phyloP scores from a whole-genome alignment of 1,284 basidiomycete genomes.

The Rugosomyces carneus region DNA sequence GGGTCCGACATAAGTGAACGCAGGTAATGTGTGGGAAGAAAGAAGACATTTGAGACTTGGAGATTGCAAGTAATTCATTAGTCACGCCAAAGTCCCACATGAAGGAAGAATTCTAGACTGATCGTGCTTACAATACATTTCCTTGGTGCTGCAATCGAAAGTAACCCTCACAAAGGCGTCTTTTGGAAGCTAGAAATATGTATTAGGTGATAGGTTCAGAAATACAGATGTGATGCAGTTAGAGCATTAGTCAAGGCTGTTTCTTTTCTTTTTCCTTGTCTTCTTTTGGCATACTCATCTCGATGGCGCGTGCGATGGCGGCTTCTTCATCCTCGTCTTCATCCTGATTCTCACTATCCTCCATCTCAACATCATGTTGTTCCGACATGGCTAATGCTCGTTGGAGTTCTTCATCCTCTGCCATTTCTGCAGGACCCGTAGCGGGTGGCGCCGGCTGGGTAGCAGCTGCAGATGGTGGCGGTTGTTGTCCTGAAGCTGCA shows the following conservation, averaged over 20 bases:
- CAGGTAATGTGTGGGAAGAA: background rate
- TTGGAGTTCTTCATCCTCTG: slow-evolving; percentile 63
- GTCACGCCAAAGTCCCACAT: background rate
- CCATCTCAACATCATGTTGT: slow-evolving; percentile 25
- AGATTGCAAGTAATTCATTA: background rate
- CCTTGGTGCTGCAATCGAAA: background rate
- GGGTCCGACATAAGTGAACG: background rate
- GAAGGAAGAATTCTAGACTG: background rate
- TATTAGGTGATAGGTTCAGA: background rate
- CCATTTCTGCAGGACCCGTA: slow-evolving; percentile 31
- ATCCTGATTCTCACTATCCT: slow-evolving; percentile 28
- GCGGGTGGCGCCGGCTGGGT: slow-evolving; percentile 22
- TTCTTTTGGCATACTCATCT: slow-evolving; percentile 49
- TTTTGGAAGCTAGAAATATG: background rate
- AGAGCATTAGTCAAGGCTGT: slow-evolving; percentile 3
- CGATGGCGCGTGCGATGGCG: slow-evolving; percentile 50
- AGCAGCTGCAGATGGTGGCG: slow-evolving; percentile 26
- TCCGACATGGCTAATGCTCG: slow-evolving; percentile 57
- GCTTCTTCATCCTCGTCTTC: slow-evolving; percentile 54
- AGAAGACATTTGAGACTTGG: background rate
- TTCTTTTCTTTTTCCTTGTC: slow-evolving; percentile 33
- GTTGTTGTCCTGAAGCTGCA: slow-evolving; percentile 22
- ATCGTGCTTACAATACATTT: background rate
- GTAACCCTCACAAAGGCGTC: background rate
- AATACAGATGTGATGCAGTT: background rate